A percentile compares a stretch with the other conserved stretches of the same genome.
Evolutionary conservation across 2,329 filamentous ascomycete genomes (phyloP).

Genomic region (Hymenoscyphus albidus): DNA sequence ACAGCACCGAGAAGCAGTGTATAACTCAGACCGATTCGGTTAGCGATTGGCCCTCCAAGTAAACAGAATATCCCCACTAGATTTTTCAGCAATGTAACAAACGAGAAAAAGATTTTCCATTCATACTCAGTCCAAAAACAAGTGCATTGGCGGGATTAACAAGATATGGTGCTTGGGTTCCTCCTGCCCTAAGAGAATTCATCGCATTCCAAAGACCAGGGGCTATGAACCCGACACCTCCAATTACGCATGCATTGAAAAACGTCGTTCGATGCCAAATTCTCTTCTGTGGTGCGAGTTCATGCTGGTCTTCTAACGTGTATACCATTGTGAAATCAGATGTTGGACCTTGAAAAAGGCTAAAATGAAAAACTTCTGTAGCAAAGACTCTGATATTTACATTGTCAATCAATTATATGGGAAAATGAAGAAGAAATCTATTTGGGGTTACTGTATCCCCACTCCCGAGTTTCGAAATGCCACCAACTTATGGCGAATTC

Average conservation of each 20-base stretch:
- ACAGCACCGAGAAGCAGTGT: conserved; percentile 53
- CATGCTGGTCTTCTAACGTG: not conserved
- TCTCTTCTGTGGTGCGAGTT: conserved; percentile 7
- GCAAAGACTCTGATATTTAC: not conserved
- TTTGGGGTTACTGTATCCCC: no score
- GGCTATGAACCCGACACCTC: conserved; percentile 38
- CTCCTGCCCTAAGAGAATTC: conserved; percentile 41
- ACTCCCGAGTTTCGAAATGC: no score
- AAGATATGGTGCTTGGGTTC: conserved; percentile 39
- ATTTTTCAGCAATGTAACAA: conserved; percentile 56
- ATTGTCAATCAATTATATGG: not conserved
- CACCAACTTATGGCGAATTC: no score
- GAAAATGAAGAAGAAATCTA: no score
- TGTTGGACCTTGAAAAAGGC: not conserved
- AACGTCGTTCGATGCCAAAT: conserved; percentile 49
- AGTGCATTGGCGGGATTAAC: conserved; percentile 45
- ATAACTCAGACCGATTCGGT: conserved; percentile 65
- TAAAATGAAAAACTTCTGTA: not conserved
- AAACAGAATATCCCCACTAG: conserved; percentile 48
- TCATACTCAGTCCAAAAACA: conserved; percentile 54
- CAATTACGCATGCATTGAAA: conserved; percentile 39
- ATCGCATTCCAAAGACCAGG: conserved; percentile 43
- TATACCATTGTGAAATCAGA: not conserved
- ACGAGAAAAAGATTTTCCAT: conserved; percentile 51
- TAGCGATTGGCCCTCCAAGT: conserved; percentile 58